phyloP scores from a whole-genome alignment of 345 rosid genomes.

The Acer yangbiense region DNA sequence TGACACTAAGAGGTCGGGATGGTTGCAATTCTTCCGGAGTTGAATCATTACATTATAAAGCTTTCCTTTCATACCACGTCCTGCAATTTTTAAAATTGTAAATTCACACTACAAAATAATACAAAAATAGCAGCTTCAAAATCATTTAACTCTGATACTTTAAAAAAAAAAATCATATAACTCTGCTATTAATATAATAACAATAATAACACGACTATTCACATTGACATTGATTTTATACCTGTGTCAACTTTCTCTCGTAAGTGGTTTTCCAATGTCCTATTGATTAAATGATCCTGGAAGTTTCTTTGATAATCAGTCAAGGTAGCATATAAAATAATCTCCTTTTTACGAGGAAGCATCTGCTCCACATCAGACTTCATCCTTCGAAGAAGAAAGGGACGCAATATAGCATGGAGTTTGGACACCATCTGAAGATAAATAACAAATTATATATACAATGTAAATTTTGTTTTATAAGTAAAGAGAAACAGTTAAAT shows the following conservation, averaged over 20 bases:
- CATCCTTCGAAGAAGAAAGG: conserved; percentile 94
- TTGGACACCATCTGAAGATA: conserved; percentile 76
- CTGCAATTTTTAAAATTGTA: conserved; percentile 38
- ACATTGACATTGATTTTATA: conserved; percentile 21
- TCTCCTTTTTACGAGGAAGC: conserved; percentile 95
- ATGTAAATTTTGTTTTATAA: conserved; percentile 10
- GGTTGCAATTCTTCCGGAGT: conserved; percentile 97
- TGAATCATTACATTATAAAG: conserved; percentile 78
- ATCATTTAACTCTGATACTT: not conserved
- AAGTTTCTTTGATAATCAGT: conserved; percentile 80
- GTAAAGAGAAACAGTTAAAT: not conserved
- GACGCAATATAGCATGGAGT: conserved; percentile 92
- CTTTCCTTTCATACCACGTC: conserved; percentile 60
- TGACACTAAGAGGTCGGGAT: conserved; percentile 86
- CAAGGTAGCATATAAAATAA: conserved; percentile 83
- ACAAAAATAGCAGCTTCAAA: not conserved
- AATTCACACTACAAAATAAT: not conserved
- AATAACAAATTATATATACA: conserved; percentile 18
- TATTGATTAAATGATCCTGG: conserved; percentile 83
- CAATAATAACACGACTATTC: not conserved
- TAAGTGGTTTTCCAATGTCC: conserved; percentile 67
- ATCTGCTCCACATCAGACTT: conserved; percentile 87
- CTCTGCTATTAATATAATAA: not conserved
- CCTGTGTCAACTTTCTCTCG: conserved; percentile 49
- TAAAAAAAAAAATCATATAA: not conserved